Base-by-base conservation (phyloP, 192 early-diverging fungal species). In the Linnemannia schmuckeri region DNA sequence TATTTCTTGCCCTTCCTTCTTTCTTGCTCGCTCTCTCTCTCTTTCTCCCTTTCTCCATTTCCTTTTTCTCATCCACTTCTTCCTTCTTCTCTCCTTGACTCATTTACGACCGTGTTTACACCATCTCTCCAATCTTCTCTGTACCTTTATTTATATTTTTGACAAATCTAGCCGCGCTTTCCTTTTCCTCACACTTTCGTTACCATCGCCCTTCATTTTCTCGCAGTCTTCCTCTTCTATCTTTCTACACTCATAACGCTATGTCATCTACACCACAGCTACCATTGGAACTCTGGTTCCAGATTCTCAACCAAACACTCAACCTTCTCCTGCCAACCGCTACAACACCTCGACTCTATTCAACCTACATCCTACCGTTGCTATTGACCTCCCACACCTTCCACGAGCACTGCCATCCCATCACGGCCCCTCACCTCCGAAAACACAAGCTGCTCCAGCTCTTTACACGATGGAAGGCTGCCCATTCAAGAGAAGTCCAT, bases 401-500 rank as follows among this genome's bases (percentile, higher is more conserved):
- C 42, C 76, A 87, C 24, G 76, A 87, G 37, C 80, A 87, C n/a
- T 87, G 85, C 38, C 80, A 81, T 40, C 79, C 85, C 10, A 61
- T 87, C 18, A 87, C 85, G n/a, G 74, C 52, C 27, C 80, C 85
- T 24, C 80, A 87, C 44, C 72, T 87, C 38, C 79, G 85, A 27
- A 87, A 87, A 75, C 79, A 87, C 55, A 74, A 49, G 46, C 54
- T 87, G 17, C 54, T 87, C 5, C 85, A 78, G 30, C 79, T 87
- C 17, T 87, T 87, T 57, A 81, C 85, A 10, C 63, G 80, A 13
- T 87, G 85, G 85, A 87, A 87, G 57, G 85, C 85, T 2, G 85
- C 85, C 8, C 85, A 87, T 49, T 87, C 85, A 20, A 63, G 85
- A 73, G 85, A 87, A 37, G 85, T 87, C 6, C 85, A 87, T 61